A percentile compares a stretch with the other conserved stretches of the same genome.
phyloP scores from a whole-genome alignment of 176 grass and related monocot species.

The Musa acuminata region DNA sequence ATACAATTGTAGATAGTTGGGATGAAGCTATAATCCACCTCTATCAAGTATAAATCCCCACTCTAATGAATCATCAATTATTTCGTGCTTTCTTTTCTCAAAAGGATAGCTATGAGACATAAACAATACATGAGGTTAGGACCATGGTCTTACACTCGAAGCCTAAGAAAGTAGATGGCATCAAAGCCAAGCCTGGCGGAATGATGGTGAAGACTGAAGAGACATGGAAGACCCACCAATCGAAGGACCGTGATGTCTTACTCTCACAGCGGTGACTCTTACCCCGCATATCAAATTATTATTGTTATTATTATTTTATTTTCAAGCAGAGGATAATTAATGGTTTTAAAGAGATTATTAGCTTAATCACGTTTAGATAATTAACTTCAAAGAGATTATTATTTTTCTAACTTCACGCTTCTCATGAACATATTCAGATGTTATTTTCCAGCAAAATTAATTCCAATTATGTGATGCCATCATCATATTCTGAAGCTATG shows the following conservation, averaged over 20 bases:
- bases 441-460: no score
- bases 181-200: background rate
- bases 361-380: no score
- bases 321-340: no score
- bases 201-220: background rate
- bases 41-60: background rate
- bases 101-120: background rate
- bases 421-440: no score
- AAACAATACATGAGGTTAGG: no score
- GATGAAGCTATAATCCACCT: background rate
- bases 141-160: background rate
- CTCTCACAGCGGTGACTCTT: background rate
- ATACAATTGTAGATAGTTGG: no score
- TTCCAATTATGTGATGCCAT: no score
- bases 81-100: background rate
- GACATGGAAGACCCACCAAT: background rate
- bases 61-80: conserved; percentile 7
- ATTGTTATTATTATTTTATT: no score
- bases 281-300: background rate
- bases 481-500: no score
- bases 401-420: no score
- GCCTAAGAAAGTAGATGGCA: background rate
- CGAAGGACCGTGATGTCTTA: background rate
- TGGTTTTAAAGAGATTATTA: no score
- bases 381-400: no score